Percentiles rank a stretch among this genome's conserved stretches.
Evolutionary conservation across 208 protist species (phyloP).

Genomic region (Acanthamoeba pearcei): DNA sequence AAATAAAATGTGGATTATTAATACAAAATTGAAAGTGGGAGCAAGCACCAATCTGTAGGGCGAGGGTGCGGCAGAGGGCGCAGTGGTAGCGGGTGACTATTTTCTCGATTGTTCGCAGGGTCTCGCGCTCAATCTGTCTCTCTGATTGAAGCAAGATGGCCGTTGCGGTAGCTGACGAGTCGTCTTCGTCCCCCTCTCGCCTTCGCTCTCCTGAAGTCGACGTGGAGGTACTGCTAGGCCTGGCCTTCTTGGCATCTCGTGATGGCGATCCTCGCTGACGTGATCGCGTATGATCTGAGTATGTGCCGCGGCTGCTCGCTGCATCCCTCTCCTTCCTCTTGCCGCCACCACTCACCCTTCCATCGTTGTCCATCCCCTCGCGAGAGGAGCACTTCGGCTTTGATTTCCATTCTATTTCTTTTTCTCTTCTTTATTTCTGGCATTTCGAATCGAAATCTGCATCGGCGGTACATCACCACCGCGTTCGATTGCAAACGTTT

Average conservation of each 20-base stretch:
- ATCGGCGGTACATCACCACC: neutral
- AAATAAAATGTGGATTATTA: neutral
- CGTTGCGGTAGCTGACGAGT: neutral
- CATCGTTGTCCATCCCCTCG: neutral
- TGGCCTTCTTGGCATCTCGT: neutral
- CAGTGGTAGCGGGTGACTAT: neutral
- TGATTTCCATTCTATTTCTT: neutral
- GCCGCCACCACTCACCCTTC: too few relatives aligned
- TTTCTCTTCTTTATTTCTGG: neutral
- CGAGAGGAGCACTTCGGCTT: neutral
- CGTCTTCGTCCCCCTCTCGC: neutral
- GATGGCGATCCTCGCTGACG: neutral
- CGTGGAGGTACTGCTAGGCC: neutral
- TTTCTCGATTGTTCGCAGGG: neutral
- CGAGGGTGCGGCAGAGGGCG: neutral
- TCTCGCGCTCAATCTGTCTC: neutral
- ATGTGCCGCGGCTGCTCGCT: too few relatives aligned
- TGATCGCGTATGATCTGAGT: neutral
- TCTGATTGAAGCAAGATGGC: neutral
- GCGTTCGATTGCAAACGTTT: neutral
- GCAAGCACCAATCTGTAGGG: neutral
- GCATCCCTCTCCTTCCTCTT: neutral
- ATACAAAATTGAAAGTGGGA: neutral
- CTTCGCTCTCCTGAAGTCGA: neutral
- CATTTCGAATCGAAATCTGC: neutral